Evolutionary conservation across 225 moss, liverwort and hornwort species (phyloP).

Genomic region (Straminergon stramineum): DNA sequence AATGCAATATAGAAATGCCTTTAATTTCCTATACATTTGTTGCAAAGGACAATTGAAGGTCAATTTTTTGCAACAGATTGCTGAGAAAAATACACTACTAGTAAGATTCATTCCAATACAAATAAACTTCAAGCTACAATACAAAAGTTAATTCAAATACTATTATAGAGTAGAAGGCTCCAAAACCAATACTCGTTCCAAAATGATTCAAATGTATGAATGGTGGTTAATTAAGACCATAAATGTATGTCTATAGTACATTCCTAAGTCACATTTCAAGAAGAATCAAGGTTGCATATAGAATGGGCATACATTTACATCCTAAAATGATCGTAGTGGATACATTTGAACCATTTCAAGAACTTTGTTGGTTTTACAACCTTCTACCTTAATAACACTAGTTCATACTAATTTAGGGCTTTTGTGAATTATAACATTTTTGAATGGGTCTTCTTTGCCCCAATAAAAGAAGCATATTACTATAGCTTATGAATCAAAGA

Average conservation of each 20-base stretch:
- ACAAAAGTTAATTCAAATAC: background rate
- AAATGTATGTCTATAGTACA: background rate
- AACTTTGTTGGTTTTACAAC: too few relatives aligned
- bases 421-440: background rate
- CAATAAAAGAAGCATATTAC: too few relatives aligned
- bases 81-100: too few relatives aligned
- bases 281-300: background rate
- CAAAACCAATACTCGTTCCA: background rate
- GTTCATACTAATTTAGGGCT: too few relatives aligned
- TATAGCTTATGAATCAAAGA: too few relatives aligned
- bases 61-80: fast-evolving
- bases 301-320: background rate
- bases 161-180: fast-evolving
- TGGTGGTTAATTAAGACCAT: background rate
- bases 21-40: background rate
- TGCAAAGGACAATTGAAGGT: background rate
- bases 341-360: too few relatives aligned
- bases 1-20: background rate
- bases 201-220: background rate
- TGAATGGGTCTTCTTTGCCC: too few relatives aligned
- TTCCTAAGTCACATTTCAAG: background rate
- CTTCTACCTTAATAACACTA: too few relatives aligned
- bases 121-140: background rate
- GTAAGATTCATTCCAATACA: background rate
- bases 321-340: background rate